Conservation (phyloP, 192 early-diverging fungal genomes). For the Chytriomyces hyalinus region DNA sequence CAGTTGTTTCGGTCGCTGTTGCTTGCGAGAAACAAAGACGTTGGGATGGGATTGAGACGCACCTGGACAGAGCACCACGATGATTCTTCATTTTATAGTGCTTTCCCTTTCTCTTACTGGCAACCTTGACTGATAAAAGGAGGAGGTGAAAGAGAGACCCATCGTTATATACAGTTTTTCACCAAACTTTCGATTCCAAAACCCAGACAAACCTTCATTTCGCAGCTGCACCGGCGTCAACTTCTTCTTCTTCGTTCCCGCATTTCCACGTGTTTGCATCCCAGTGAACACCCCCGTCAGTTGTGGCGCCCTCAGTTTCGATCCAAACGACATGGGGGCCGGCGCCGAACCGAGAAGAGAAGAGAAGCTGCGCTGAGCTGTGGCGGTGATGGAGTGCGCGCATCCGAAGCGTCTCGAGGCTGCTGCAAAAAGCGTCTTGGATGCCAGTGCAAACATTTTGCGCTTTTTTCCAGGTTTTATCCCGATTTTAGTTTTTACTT, state of each 20-base stretch:
- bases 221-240: constrained; percentile 16
- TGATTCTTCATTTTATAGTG: constrained; percentile 61
- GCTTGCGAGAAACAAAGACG: too few species aligned
- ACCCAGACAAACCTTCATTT: constrained; percentile 12
- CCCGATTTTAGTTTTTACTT: too few species aligned
- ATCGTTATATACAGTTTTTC: not conserved
- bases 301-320: too few species aligned
- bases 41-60: not conserved
- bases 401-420: too few species aligned
- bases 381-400: too few species aligned
- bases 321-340: too few species aligned
- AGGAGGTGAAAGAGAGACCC: not conserved
- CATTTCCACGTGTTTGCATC: constrained; percentile 19
- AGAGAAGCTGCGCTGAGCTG: too few species aligned
- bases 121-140: constrained; percentile 42
- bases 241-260: constrained; percentile 38
- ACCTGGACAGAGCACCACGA: constrained; percentile 55
- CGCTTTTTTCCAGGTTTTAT: too few species aligned
- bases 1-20: too few species aligned
- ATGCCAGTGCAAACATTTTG: too few species aligned
- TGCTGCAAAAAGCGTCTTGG: too few species aligned
- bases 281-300: not conserved
- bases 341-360: too few species aligned
- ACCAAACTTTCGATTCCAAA: not conserved
- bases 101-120: constrained; percentile 53